phyloP scores from a whole-genome alignment of 768 basidiomycete species.

The Inosperma sp. region DNA sequence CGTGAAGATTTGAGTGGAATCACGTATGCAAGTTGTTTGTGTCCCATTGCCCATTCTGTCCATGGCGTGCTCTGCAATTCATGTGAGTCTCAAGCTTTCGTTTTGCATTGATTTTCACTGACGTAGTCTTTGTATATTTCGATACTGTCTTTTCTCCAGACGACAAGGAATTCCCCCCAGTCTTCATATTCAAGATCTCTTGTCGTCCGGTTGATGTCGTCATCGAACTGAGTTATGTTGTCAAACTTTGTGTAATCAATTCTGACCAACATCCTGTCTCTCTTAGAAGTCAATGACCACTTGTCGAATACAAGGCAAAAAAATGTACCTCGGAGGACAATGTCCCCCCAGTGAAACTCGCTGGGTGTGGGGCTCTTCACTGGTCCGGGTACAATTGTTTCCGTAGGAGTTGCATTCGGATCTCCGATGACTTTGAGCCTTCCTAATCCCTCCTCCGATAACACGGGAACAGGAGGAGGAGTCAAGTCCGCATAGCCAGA shows the following conservation, averaged over 20 bases:
- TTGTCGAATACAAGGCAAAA: constrained; percentile 4
- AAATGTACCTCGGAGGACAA: constrained; percentile 68
- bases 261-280: constrained; percentile 89
- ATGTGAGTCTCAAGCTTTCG: constrained; percentile 5
- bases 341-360: constrained; percentile 41
- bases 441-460: constrained; percentile 63
- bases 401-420: constrained; percentile 65
- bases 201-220: constrained; percentile 59
- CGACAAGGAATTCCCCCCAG: constrained; percentile 81
- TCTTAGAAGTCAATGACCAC: constrained; percentile 19
- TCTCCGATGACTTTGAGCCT: constrained; percentile 52
- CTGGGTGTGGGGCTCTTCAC: constrained; percentile 16
- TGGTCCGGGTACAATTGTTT: constrained; percentile 32
- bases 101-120: constrained; percentile 23
- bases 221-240: constrained; percentile 56
- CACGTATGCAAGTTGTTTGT: constrained; percentile 74
- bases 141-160: constrained; percentile 71
- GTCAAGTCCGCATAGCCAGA: constrained; percentile 6
- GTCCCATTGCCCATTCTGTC: constrained; percentile 61
- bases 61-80: constrained; percentile 54
- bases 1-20: constrained; percentile 62
- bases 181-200: constrained; percentile 57
- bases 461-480: constrained; percentile 32
- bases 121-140: constrained; percentile 89
- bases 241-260: constrained; percentile 60